Evolutionary conservation across 768 basidiomycete genomes (phyloP).

Genomic region (Trametes cubensis): DNA sequence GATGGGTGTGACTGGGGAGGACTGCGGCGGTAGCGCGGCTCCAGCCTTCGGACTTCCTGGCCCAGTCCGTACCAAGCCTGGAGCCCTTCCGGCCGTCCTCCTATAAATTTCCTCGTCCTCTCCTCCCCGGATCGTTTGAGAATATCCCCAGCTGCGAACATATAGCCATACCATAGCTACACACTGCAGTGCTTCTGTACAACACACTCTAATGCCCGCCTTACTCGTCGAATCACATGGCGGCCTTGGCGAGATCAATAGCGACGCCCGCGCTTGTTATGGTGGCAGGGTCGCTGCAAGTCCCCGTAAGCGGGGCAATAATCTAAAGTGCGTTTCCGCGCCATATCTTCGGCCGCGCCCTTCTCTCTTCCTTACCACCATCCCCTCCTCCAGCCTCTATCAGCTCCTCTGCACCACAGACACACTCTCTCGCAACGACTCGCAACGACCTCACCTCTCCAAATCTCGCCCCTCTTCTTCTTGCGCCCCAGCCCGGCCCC

Average conservation of each 20-base stretch:
- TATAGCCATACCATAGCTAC: neutral
- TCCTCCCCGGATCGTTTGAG: neutral
- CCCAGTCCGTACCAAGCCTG: neutral
- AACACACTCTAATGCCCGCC: conserved; percentile 14
- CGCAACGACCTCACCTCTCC: neutral
- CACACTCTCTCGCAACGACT: conserved; percentile 7
- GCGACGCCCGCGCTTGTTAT: conserved; percentile 9
- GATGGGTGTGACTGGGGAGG: neutral
- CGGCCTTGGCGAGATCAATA: conserved; percentile 18
- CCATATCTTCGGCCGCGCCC: conserved; percentile 28
- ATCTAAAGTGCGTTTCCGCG: conserved; percentile 28
- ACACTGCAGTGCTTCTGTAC: neutral
- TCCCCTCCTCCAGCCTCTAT: conserved; percentile 25
- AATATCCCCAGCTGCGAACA: neutral
- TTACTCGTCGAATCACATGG: conserved; percentile 22
- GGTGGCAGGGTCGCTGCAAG: conserved; percentile 10
- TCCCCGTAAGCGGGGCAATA: conserved; percentile 22
- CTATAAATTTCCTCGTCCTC: neutral
- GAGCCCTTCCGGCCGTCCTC: neutral
- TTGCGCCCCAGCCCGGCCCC: conserved; percentile 4
- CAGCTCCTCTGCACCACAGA: conserved; percentile 25
- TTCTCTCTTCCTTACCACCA: conserved; percentile 27
- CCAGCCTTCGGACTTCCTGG: neutral
- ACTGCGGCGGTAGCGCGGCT: conserved; percentile 17
- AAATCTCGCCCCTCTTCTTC: neutral